A percentile compares a stretch with the other conserved stretches of the same genome.
These are phyloP conservation scores for Candida tibetensis DNA, from an alignment of 805 yeast genomes.

Conservation along the genomic window DNA sequence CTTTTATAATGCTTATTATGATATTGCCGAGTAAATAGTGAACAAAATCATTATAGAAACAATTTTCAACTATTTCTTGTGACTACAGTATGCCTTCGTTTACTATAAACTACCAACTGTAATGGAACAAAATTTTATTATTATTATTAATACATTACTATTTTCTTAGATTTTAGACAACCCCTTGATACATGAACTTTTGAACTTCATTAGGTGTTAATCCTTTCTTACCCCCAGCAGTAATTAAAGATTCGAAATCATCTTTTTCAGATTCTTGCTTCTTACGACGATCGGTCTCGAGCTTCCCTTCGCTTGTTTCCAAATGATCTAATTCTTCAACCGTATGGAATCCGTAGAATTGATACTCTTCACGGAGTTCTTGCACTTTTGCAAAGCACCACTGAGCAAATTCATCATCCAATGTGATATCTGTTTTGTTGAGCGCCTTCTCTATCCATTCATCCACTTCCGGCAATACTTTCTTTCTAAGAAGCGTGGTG, in stretches of 20 bases:
- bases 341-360: slow-evolving; percentile 61
- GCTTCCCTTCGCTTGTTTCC: slow-evolving; percentile 32
- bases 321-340: slow-evolving; percentile 42
- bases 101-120: too few species aligned
- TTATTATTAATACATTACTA: too few species aligned
- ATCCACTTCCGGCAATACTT: slow-evolving; percentile 85
- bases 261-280: slow-evolving; percentile 18
- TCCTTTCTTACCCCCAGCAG: slow-evolving; percentile 25
- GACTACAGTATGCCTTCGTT: too few species aligned
- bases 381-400: slow-evolving; percentile 63
- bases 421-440: slow-evolving; percentile 10
- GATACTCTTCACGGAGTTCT: slow-evolving; percentile 51
- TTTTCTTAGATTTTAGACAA: too few species aligned
- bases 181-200: slow-evolving; percentile 41
- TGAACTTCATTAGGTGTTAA: slow-evolving; percentile 35
- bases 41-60: too few species aligned
- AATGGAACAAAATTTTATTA: too few species aligned
- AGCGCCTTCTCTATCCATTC: slow-evolving; percentile 62
- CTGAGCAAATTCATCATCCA: slow-evolving; percentile 55
- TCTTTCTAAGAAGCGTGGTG: slow-evolving; percentile 82
- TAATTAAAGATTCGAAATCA: slow-evolving; percentile 24
- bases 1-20: slow-evolving; percentile 59
- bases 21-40: too few species aligned
- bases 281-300: slow-evolving; percentile 23
- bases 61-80: too few species aligned